phyloP scores from a whole-genome alignment of 129 eudicot genomes.

The Flaveria robusta region DNA sequence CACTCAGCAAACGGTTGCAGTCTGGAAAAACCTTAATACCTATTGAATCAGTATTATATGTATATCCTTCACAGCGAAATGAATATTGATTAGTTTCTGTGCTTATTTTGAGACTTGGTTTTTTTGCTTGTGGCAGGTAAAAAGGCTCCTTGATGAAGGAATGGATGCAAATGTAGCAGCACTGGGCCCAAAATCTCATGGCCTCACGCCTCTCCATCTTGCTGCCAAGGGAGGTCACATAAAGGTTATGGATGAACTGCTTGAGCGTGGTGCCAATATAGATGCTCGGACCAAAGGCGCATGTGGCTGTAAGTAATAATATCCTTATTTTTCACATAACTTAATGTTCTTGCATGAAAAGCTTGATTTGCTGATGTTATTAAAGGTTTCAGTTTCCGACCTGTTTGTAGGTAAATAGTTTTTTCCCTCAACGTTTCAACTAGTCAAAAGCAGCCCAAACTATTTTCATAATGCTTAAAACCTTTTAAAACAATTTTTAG shows the following conservation, averaged over 20 bases:
- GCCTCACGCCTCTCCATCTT: slow-evolving; percentile 96
- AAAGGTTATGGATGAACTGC: slow-evolving; percentile 85
- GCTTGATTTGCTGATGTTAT: not conserved
- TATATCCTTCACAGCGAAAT: not conserved
- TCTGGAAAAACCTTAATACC: not conserved
- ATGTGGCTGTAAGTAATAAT: slow-evolving; percentile 78
- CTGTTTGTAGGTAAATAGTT: not conserved
- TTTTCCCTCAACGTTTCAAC: not conserved
- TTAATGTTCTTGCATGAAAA: not conserved
- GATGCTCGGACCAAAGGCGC: slow-evolving; percentile 98
- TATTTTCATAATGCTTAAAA: not conserved
- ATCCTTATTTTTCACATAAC: not conserved
- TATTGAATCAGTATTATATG: not conserved
- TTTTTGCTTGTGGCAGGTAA: slow-evolving; percentile 27
- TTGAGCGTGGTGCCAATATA: slow-evolving; percentile 93
- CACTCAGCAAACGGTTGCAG: not conserved
- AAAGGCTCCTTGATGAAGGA: slow-evolving; percentile 45
- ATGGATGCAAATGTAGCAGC: slow-evolving; percentile 72
- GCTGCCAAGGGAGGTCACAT: slow-evolving; percentile 97
- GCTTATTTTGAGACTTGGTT: not conserved
- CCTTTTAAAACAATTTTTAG: not conserved
- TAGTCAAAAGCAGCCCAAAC: not conserved
- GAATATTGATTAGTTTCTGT: not conserved
- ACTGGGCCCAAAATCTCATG: slow-evolving; percentile 80
- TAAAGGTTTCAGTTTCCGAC: not conserved